phyloP scores from a whole-genome alignment of 2,329 filamentous ascomycete genomes.

The Hymenoscyphus infarciens region DNA sequence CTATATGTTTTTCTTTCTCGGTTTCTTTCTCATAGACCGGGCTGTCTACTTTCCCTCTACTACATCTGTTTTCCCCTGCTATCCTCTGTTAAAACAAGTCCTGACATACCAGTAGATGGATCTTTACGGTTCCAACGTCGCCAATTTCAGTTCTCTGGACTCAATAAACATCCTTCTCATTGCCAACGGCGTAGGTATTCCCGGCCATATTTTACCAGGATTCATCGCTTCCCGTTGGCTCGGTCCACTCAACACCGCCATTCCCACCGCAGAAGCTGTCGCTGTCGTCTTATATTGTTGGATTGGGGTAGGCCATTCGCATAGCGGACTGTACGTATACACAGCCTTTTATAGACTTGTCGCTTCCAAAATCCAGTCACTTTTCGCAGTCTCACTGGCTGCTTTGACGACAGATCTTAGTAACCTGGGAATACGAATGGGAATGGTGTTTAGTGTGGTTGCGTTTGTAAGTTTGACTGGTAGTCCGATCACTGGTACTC shows the following conservation, averaged over 20 bases:
- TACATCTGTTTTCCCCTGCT: neutral
- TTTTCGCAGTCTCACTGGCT: conserved; percentile 50
- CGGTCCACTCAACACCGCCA: conserved; percentile 50
- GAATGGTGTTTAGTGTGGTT: conserved; percentile 51
- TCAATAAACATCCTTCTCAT: conserved; percentile 44
- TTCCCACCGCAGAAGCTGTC: conserved; percentile 40
- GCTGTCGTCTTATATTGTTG: conserved; percentile 43
- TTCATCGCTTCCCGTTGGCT: conserved; percentile 44
- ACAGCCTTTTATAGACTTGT: conserved; percentile 49
- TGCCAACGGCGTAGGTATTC: conserved; percentile 48
- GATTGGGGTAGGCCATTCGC: conserved; percentile 43
- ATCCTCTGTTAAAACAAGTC: neutral
- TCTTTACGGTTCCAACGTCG: conserved; percentile 36
- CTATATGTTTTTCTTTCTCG: neutral
- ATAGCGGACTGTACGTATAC: conserved; percentile 47
- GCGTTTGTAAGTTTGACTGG: conserved; percentile 52
- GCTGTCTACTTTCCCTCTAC: conserved; percentile 5
- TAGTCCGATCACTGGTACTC: conserved; percentile 41
- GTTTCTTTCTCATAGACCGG: conserved; percentile 4
- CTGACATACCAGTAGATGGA: conserved; percentile 32
- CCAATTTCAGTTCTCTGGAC: conserved; percentile 34
- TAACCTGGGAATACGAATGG: conserved; percentile 53
- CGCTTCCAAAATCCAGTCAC: conserved; percentile 46
- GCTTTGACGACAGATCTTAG: conserved; percentile 49
- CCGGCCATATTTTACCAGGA: conserved; percentile 45